Evolutionary conservation across 2,329 filamentous ascomycete species (phyloP), one percentile per base, ranked within the genome.

Genomic region (Epichloe uncinata): DNA sequence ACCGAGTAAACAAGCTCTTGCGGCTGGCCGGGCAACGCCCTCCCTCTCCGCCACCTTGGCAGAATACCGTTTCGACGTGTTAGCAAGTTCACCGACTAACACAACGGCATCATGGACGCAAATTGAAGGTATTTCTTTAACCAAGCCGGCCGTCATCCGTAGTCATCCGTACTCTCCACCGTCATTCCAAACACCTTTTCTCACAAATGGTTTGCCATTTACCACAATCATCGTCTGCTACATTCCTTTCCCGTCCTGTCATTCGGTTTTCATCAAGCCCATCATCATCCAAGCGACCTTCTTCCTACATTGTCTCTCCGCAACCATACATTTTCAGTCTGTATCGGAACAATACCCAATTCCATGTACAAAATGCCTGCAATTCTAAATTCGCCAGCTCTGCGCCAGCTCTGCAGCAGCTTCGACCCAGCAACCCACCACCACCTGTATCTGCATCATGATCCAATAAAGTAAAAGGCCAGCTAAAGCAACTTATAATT

Each of bases 1-100:
- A 60, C 55, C 35, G 57, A 59, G 61, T 65, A 65, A 66, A 62
- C 37, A 64, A 30, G 30, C 7, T 3, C 3, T 11, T 13, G 5
- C 12, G n/a, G 41, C 50, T 54, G 51, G 46, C 55, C 55, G 20
- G 42, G 50, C 56, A 58, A 58, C 55, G 50, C 51, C 47, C 3
- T 20, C 54, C 15, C 37, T 40, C 16, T 40, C 26, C 3, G 26
- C 26, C 26, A 9, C 8, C 26, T 30, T 30, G 8, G 8, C 26
- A 30, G 9, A 4, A 30, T 8, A 30, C 8, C 3, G 8, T 30
- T 30, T 30, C 26, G 8, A 30, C 8, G 9, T 30, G 26, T 30
- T 9, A 18, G 37, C n/a, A n/a, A 38, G 7, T 11, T 38, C 15
- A 16, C 37, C 2, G 37, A 38, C 15, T 9, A 3, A 38, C 3